Evolutionary conservation across 1,284 basidiomycete genomes (phyloP).

Genomic region (Mycena sp.): DNA sequence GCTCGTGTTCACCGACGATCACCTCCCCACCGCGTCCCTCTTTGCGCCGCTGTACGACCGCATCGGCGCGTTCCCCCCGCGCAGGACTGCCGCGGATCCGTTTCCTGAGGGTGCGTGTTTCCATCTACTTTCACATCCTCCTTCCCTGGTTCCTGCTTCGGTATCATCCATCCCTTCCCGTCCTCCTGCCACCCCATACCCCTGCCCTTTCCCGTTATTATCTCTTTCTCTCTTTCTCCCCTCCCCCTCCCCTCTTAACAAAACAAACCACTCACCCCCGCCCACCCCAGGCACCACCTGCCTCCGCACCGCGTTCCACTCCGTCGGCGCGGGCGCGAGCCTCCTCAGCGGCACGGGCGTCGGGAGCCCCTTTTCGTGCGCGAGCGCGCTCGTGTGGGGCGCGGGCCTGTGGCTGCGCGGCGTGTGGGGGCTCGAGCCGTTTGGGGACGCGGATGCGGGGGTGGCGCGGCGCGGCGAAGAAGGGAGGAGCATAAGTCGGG

Average conservation of each 20-base stretch:
- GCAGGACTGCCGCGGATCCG: constrained; percentile 21
- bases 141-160: neutral
- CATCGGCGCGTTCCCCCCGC: constrained; percentile 16
- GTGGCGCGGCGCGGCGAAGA: neutral
- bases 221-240: neutral
- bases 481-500: no score
- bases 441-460: neutral
- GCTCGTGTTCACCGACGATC: constrained; percentile 25
- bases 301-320: constrained; percentile 26
- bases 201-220: no score
- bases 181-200: neutral
- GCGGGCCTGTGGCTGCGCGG: constrained; percentile 26
- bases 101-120: constrained; percentile 7
- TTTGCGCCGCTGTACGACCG: constrained; percentile 28
- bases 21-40: constrained; percentile 18
- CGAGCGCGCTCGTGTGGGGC: constrained; percentile 32
- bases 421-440: constrained; percentile 28
- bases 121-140: neutral
- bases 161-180: neutral
- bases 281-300: constrained; percentile 13
- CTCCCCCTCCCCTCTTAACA: no score
- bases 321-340: constrained; percentile 30
- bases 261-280: no score
- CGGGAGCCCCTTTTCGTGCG: constrained; percentile 10
- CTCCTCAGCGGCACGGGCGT: constrained; percentile 28